Base-by-base conservation (phyloP, 169 alveolate species). In the Cryptosporidium sp. region DNA sequence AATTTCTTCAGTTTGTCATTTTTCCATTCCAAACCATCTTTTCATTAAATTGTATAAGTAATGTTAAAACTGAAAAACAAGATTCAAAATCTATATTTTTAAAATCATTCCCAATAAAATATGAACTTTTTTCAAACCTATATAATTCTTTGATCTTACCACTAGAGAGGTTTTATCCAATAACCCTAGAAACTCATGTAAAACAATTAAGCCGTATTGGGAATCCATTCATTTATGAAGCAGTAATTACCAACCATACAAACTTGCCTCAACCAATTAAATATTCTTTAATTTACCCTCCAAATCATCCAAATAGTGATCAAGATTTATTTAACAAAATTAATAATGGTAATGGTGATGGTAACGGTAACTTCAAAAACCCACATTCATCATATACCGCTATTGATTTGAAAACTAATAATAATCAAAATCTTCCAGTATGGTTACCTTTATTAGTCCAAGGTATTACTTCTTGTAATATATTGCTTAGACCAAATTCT, bases 361-460 rank as follows among this genome's bases (percentile, higher is more conserved):
- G n/a, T 9, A 26, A n/a, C 23, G 31, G 9, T 23, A n/a, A 26
- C 37, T 55, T 37, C 29, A 55, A 55, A 26, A 55, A 6, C 14
- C 1, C 12, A 3, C 8, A 16, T n/a, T 55, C 35, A 21, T 55
- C 39, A 7, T 10, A 41, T 8, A 41, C 6, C 14, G 9, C 3
- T 48, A 5, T 3, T 48, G 12, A 12, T 48, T 48, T 48, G 55
- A 48, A 48, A 48, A 3, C 69, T 3, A 29, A 29, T 12, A 37
- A 18, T 41, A 8, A 12, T 35, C 59, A 33, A 16, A 43, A 43
- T 29, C 43, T 80, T 29, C 89, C 89, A 29, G 26, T 51, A 16
- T 80, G 89, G 89, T 14, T 80, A 29, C 89, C 89, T 43, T 18
- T 80, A 29, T 74, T 80, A 31, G 29, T 59, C n/a, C 73, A 80